Percentiles rank a stretch among this genome's conserved stretches.
phyloP scores from a whole-genome alignment of 202 grass and related monocot genomes.

The Saccharum hybrid region DNA sequence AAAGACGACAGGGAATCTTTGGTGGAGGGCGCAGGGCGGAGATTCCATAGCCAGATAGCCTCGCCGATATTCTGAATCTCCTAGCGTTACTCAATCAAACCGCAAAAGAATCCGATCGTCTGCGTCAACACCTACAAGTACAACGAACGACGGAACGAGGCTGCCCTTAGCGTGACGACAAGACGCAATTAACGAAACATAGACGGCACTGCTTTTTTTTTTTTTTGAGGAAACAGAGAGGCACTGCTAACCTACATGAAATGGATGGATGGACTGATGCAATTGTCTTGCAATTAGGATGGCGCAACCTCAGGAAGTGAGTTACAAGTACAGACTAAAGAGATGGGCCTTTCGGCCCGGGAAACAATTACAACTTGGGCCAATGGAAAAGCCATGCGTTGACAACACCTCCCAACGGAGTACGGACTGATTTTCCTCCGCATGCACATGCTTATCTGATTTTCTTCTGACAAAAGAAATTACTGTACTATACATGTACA shows the following conservation, averaged over 20 bases:
- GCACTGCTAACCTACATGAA: background rate
- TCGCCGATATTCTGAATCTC: slow-evolving; percentile 5
- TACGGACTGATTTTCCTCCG: background rate
- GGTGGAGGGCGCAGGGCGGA: background rate
- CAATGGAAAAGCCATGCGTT: background rate
- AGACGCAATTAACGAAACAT: background rate
- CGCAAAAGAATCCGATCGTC: background rate
- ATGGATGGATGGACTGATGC: background rate
- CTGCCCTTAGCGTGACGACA: slow-evolving; percentile 19
- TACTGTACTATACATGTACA: background rate
- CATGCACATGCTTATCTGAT: background rate
- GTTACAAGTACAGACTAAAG: background rate
- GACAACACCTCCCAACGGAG: background rate
- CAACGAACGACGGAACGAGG: background rate
- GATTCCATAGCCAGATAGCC: slow-evolving; percentile 8
- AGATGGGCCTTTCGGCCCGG: slow-evolving; percentile 15
- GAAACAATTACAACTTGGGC: background rate
- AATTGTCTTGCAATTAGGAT: background rate
- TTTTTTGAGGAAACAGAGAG: too few relatives aligned
- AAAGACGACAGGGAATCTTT: slow-evolving; percentile 5
- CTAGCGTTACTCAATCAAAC: background rate
- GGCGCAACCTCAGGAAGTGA: background rate
- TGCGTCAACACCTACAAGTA: background rate
- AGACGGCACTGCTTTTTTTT: slow-evolving; percentile 9
- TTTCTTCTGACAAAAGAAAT: too few relatives aligned